These are phyloP conservation scores for Candida takata DNA, from an alignment of 805 yeast species.

Conservation along the genomic window DNA sequence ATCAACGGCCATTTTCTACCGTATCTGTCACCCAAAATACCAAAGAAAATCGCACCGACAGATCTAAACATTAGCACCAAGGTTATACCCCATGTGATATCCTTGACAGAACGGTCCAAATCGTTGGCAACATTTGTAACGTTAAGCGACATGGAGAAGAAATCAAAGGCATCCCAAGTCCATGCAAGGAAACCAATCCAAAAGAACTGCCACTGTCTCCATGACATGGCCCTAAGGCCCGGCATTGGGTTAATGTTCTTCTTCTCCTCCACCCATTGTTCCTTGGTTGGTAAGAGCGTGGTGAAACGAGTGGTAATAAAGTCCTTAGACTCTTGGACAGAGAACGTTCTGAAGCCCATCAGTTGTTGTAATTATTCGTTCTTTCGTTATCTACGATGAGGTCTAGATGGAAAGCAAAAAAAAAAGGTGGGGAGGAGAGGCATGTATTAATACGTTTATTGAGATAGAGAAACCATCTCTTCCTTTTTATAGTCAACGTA, in stretches of 20 bases:
- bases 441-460: background rate
- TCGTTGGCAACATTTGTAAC: constrained; percentile 39
- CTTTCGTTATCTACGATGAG: no score
- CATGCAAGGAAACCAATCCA: constrained; percentile 48
- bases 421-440: background rate
- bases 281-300: constrained; percentile 42
- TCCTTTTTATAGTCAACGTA: no score
- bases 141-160: constrained; percentile 50
- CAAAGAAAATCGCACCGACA: constrained; percentile 58
- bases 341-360: constrained; percentile 10
- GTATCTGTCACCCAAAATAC: constrained; percentile 49
- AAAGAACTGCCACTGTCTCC: constrained; percentile 49
- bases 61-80: constrained; percentile 63
- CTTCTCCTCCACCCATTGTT: constrained; percentile 28
- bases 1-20: constrained; percentile 58
- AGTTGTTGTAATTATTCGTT: background rate
- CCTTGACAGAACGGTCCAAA: constrained; percentile 39
- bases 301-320: constrained; percentile 37
- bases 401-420: no score
- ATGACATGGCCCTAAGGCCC: constrained; percentile 40
- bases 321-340: constrained; percentile 6
- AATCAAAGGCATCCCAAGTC: constrained; percentile 65
- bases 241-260: constrained; percentile 56
- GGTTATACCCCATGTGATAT: constrained; percentile 53
- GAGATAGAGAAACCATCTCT: no score